These are phyloP conservation scores for Cardamine chenopodiifolia DNA, from an alignment of 345 rosid species.

Conservation along the genomic window DNA sequence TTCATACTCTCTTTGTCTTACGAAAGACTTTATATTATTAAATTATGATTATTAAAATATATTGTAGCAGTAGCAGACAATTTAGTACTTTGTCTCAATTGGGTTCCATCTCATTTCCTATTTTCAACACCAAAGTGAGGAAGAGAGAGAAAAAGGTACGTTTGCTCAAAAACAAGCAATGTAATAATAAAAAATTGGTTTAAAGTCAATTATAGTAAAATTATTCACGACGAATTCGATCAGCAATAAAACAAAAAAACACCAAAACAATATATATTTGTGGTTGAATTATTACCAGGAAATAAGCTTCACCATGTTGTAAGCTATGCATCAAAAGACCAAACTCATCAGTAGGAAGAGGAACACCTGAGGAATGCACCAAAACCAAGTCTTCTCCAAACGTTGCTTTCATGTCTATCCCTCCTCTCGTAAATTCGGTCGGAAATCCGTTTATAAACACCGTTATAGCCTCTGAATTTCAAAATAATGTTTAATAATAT, in stretches of 20 bases:
- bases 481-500: neutral
- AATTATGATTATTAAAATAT: conserved; percentile 8
- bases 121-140: conserved; percentile 29
- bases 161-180: conserved; percentile 13
- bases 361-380: conserved; percentile 81
- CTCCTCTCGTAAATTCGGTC: conserved; percentile 79
- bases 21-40: conserved; percentile 15
- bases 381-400: conserved; percentile 72
- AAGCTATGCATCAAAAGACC: conserved; percentile 74
- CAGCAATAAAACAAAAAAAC: conserved; percentile 1
- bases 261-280: neutral
- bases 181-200: neutral
- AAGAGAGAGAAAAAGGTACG: conserved; percentile 9
- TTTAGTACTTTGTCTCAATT: conserved; percentile 43
- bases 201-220: conserved; percentile 5
- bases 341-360: conserved; percentile 71
- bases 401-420: conserved; percentile 72
- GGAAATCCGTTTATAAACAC: conserved; percentile 84
- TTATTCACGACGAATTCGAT: conserved; percentile 24
- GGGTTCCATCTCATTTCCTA: conserved; percentile 42
- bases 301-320: conserved; percentile 94
- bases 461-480: conserved; percentile 61
- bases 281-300: conserved; percentile 64
- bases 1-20: conserved; percentile 22
- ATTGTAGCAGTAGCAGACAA: conserved; percentile 41